Percentiles rank a stretch among this genome's conserved stretches.
These are phyloP conservation scores for Mortierella sp. DNA, from an alignment of 371 early-diverging fungal species.

Conservation along the genomic window DNA sequence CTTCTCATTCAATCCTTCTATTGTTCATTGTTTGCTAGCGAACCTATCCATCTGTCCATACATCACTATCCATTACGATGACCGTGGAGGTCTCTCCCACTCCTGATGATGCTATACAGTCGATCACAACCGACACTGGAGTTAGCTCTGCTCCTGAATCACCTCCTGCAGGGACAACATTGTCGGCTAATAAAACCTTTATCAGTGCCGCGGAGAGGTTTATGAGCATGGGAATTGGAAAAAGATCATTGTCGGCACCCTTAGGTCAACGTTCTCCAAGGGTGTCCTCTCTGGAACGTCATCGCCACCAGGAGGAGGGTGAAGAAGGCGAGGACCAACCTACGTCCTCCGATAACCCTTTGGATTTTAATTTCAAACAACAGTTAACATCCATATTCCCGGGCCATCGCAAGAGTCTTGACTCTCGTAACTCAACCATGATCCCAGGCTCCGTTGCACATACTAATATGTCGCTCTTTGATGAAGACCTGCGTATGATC, in stretches of 20 bases:
- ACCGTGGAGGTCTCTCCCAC: constrained; percentile 22
- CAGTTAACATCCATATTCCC: constrained; percentile 28
- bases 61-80: constrained; percentile 1
- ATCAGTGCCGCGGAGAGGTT: constrained; percentile 31
- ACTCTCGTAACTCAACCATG: constrained; percentile 12
- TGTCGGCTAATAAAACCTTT: constrained; percentile 17
- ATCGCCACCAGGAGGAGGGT: constrained; percentile 15
- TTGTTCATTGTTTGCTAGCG: not conserved
- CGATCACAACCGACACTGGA: not conserved
- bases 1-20: too few species aligned
- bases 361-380: constrained; percentile 42
- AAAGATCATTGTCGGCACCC: constrained; percentile 6
- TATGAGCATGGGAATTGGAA: constrained; percentile 19
- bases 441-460: constrained; percentile 6
- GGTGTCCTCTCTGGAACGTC: not conserved
- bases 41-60: not conserved
- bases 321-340: constrained; percentile 13
- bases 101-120: constrained; percentile 3
- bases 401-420: constrained; percentile 36
- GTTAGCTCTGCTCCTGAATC: not conserved
- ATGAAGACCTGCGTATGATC: constrained; percentile 45
- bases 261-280: not conserved
- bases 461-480: constrained; percentile 18
- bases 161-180: not conserved
- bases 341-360: constrained; percentile 24